Evolutionary conservation across 176 grass and related monocot species (phyloP), one percentile per base, ranked within the genome.

Genomic region (Phragmites australis): DNA sequence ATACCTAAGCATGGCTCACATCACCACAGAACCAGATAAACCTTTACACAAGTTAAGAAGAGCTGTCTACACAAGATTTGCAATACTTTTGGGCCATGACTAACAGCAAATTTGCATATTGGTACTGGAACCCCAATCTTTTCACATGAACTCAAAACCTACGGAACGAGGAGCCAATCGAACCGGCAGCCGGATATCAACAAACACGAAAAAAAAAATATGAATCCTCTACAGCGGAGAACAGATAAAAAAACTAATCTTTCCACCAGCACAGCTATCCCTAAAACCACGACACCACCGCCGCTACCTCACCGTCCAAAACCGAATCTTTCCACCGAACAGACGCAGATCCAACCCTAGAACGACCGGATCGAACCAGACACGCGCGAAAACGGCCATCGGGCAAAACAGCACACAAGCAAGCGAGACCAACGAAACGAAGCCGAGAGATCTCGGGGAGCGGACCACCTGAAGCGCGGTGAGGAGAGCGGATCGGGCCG

Each of bases 401-500:
- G n/a, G 45, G 31, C 6, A 11, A 66, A 43, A 6, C 37, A 17
- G 57, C 68, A 37, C 19, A 21, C 29, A 41, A 64, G 5, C 25
- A 65, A 27, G 13, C 40, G 29, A n/a, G 5, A 42, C n/a, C 19
- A 43, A 30, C 39, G 6, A 30, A 0, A 40, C 21, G 11, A 41
- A 18, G 5, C 3, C 22, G 19, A 16, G 30, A 17, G 57, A 68
- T 83, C 47, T 53, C 34, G 56, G 13, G 13, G 16, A 3, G 1
- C 9, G 6, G 11, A 81, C 82, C 65, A 89, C 87, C 87, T 81
- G 87, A 82, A 2, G 72, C 77, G 72, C 40, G 63, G 54, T 45
- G 77, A 64, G 48, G 45, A 50, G 77, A 61, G 86, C 74, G 57
- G 82, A 85, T 78, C 61, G 65, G 29, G 6, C 44, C 27, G 9